These are phyloP conservation scores for Tylopilus rubrobrunneus DNA, from an alignment of 768 basidiomycete genomes.

Conservation along the genomic window DNA sequence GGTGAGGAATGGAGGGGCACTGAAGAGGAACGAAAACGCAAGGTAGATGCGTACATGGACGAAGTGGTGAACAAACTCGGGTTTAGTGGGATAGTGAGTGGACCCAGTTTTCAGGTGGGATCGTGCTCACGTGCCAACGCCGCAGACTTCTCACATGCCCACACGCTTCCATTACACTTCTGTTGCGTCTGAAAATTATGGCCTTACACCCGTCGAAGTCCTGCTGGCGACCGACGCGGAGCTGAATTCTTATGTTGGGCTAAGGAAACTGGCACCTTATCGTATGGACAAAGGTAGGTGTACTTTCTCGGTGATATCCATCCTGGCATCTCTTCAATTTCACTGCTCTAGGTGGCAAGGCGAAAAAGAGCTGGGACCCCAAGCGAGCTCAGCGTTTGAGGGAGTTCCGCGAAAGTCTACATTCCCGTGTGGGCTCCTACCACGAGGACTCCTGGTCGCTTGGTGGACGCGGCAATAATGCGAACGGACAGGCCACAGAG, in stretches of 20 bases:
- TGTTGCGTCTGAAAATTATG: constrained; percentile 57
- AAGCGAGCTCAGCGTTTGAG: constrained; percentile 60
- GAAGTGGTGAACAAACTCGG: constrained; percentile 80
- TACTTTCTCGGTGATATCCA: constrained; percentile 2
- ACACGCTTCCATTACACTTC: constrained; percentile 93
- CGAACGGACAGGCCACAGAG: constrained; percentile 5
- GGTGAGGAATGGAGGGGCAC: constrained; percentile 81
- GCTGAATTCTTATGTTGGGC: constrained; percentile 84
- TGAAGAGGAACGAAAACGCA: constrained; percentile 85
- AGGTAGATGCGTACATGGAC: constrained; percentile 85
- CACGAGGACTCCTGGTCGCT: constrained; percentile 22
- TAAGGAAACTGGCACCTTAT: constrained; percentile 93
- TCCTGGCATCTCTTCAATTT: not conserved
- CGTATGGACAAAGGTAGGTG: constrained; percentile 44
- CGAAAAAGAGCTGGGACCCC: constrained; percentile 52
- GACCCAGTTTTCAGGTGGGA: not conserved
- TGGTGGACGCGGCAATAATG: not conserved
- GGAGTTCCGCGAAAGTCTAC: constrained; percentile 66
- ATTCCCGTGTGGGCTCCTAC: constrained; percentile 34
- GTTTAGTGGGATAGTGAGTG: constrained; percentile 89
- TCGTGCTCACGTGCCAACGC: not conserved
- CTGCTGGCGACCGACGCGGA: constrained; percentile 89
- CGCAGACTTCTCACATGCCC: constrained; percentile 80
- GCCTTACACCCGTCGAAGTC: constrained; percentile 80
- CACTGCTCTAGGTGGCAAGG: constrained; percentile 16